Conservation (phyloP, 2,329 filamentous ascomycete species). For the Lachnellula cervina region DNA sequence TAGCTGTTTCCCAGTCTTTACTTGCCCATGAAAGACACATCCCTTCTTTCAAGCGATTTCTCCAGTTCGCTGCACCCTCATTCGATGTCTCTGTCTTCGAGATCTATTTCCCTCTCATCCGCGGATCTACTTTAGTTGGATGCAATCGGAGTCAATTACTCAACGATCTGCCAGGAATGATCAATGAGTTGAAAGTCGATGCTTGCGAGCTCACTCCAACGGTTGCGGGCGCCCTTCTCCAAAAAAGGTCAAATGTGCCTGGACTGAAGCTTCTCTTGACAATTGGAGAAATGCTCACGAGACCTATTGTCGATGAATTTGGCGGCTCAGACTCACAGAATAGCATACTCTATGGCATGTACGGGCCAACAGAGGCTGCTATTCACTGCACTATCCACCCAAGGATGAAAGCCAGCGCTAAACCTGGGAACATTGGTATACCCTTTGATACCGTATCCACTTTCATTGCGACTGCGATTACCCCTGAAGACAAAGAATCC, state of each 20-base stretch:
- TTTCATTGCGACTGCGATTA: slow-evolving; percentile 26
- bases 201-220: slow-evolving; percentile 87
- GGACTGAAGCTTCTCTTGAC: slow-evolving; percentile 68
- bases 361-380: slow-evolving; percentile 85
- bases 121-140: slow-evolving; percentile 68
- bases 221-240: slow-evolving; percentile 72
- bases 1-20: slow-evolving; percentile 74
- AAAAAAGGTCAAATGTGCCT: slow-evolving; percentile 62
- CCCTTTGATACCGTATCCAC: slow-evolving; percentile 68
- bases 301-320: slow-evolving; percentile 72
- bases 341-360: slow-evolving; percentile 85
- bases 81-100: slow-evolving; percentile 96
- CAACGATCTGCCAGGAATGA: slow-evolving; percentile 64
- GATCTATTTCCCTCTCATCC: slow-evolving; percentile 80
- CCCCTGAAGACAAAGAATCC: slow-evolving; percentile 12
- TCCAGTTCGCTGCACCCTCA: slow-evolving; percentile 88
- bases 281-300: slow-evolving; percentile 89
- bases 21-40: slow-evolving; percentile 77
- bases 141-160: slow-evolving; percentile 67
- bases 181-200: slow-evolving; percentile 65
- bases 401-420: slow-evolving; percentile 50
- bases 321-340: slow-evolving; percentile 42
- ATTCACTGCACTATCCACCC: slow-evolving; percentile 83
- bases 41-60: slow-evolving; percentile 70
- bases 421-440: slow-evolving; percentile 66